Evolutionary conservation across 1,139 yeast genomes (phyloP), one percentile per base, ranked within the genome.

Genomic region (Nematodospora anomalae): DNA sequence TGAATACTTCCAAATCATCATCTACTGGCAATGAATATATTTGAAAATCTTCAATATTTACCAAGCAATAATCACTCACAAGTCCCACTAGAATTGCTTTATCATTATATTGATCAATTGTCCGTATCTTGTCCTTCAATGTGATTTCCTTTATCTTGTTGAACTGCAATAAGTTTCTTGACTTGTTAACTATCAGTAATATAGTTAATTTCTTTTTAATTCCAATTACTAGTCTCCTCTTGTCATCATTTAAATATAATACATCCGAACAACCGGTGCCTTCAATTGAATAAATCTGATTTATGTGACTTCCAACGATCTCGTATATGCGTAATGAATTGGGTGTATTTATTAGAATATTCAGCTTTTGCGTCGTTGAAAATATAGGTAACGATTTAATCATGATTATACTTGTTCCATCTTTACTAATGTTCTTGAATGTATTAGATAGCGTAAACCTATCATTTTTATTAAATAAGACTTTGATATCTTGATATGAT

Each of bases 231-330:
- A 59, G 43, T 29, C 55, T 53, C 22, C 43, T 43, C 5, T 46
- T 52, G 16, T 49, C 48, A 8, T 49, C 33, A 23, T 51, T 52
- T 16, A 60, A 38, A 32, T 49, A 55, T 11, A 52, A 41, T 18
- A 36, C 28, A 20, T 33, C 30, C 12, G 43, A 27, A 21, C 26
- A 30, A 12, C 30, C 38, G 2, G 59, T 46, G 3, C 65, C 70
- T 2, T 58, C 59, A 20, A 68, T 49, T n/a, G 52, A 49, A 30
- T 57, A 57, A 9, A 67, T 52, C 32, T 64, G 49, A 37, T 62
- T 65, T 25, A 67, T 49, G 39, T 64, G 67, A 15, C 52, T 47
- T 0, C 72, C 72, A 2, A 62, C 64, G 35, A 59, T 51, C 42
- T 68, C 74, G 42, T 53, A 61, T 3, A 68, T 51, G 26, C 56